Percentiles rank a stretch among this genome's conserved stretches.
Conservation (phyloP, 768 basidiomycete genomes). For the Calocybe indica region DNA sequence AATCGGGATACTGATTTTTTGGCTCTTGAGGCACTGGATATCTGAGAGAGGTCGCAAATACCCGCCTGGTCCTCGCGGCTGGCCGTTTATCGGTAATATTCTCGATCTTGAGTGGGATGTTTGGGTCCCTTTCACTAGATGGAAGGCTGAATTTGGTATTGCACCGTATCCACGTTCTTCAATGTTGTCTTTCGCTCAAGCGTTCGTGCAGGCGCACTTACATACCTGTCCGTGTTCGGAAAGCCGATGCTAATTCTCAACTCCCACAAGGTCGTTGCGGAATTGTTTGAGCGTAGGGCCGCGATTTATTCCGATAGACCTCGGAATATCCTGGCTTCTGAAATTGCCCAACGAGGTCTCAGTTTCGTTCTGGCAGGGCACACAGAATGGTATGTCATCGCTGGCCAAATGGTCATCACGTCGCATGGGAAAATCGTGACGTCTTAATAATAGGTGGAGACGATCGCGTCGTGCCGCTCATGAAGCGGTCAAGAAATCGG, state of each 20-base stretch:
- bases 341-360: conserved; percentile 22
- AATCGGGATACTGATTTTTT: too few relatives aligned
- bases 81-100: conserved; percentile 13
- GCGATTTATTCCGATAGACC: conserved; percentile 20
- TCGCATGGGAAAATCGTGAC: not conserved
- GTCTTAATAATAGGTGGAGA: conserved; percentile 8
- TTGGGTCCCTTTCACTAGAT: not conserved
- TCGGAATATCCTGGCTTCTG: conserved; percentile 9
- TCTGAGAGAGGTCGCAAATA: too few relatives aligned
- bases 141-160: not conserved
- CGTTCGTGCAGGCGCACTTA: conserved; percentile 15
- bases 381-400: conserved; percentile 13
- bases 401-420: too few relatives aligned
- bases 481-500: conserved; percentile 5
- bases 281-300: conserved; percentile 27
- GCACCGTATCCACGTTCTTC: not conserved
- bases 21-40: too few relatives aligned
- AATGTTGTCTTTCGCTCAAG: not conserved
- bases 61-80: conserved; percentile 13
- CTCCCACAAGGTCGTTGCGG: conserved; percentile 20
- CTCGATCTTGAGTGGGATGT: conserved; percentile 12
- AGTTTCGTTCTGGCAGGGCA: conserved; percentile 17
- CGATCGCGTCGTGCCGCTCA: conserved; percentile 14
- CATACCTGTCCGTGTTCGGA: conserved; percentile 26
- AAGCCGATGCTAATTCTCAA: conserved; percentile 31